Evolutionary conservation across 495 filamentous ascomycete genomes (phyloP), one percentile per base, ranked within the genome.

Genomic region (Penicillium odoratum): DNA sequence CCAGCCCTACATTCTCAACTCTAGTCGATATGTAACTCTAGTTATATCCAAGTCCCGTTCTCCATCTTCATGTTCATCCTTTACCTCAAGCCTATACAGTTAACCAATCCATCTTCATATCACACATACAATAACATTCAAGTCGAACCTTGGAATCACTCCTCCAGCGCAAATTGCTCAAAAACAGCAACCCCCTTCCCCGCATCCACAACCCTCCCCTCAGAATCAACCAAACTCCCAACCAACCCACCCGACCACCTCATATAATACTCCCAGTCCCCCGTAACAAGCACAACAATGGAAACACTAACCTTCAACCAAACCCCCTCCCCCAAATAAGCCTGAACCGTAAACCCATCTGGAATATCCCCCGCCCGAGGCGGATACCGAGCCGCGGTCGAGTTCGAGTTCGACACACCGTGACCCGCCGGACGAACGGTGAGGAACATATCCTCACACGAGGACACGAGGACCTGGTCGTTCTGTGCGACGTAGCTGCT

Each of bases 401-500:
- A 53, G 1, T 56, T 50, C 49, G 57, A 31, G 3, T 28, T 40
- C 13, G 11, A 11, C 16, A 8, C 34, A 26, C 11, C 42, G 21
- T 21, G 2, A 31, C 67, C 56, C 4, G 57, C 29, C 9, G 66
- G 67, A 13, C 53, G 55, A 29, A 71, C 63, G 0, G 31, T 57
- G 15, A 69, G 54, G 13, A 54, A 3, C 4, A 51, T 46, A 0
- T 55, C 10, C 10, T 55, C 52, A 29, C 72, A 74, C 3, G 63
- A 53, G 0, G 64, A 63, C 3, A 61, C 42, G 0, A 68, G 29
- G 11, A 63, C 25, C 26, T 53, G 13, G 0, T 66, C 69, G 57
- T 74, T 58, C 16, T 50, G 61, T 0, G 70, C 64, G 4, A 75
- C 61, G 28, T 73, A 75, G 34, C 59, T 62, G 51, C 68, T 75